phyloP scores from a whole-genome alignment of 106 monocot genomes.

The Ottelia alismoides region DNA sequence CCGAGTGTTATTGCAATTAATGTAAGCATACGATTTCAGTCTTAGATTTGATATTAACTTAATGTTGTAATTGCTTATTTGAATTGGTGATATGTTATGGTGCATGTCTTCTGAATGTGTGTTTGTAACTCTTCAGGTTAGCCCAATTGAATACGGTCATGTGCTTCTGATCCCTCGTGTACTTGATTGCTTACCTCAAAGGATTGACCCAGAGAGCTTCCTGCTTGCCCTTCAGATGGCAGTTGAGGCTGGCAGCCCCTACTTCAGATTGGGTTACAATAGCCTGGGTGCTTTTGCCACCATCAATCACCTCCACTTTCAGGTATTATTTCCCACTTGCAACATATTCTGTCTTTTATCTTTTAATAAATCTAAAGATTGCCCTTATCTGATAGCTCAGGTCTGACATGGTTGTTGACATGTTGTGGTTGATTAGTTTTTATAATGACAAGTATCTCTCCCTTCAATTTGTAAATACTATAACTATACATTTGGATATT shows the following conservation, averaged over 20 bases:
- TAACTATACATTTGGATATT: too few relatives aligned
- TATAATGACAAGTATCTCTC: constrained; percentile 50
- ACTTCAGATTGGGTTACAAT: constrained; percentile 72
- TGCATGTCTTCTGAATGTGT: background rate
- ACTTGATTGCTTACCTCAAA: constrained; percentile 59
- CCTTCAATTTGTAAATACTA: too few relatives aligned
- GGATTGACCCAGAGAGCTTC: constrained; percentile 48
- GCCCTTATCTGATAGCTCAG: background rate
- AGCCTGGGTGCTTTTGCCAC: constrained; percentile 84
- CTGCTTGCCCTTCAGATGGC: constrained; percentile 59
- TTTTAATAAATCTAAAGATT: background rate
- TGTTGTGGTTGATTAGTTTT: background rate
- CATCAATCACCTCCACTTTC: constrained; percentile 77
- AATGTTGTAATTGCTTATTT: too few relatives aligned
- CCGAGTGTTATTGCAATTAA: constrained; percentile 58
- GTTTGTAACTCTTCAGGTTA: constrained; percentile 26
- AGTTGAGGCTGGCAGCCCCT: constrained; percentile 40
- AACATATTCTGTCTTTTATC: background rate
- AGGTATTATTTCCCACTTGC: constrained; percentile 15
- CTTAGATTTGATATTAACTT: too few relatives aligned
- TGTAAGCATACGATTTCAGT: constrained; percentile 13
- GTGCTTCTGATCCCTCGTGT: constrained; percentile 62
- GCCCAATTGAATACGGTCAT: constrained; percentile 62
- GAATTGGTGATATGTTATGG: too few relatives aligned
- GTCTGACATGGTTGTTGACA: background rate